Conservation (phyloP, 2,329 filamentous ascomycete species). For the Thielaviopsis cerberus region DNA sequence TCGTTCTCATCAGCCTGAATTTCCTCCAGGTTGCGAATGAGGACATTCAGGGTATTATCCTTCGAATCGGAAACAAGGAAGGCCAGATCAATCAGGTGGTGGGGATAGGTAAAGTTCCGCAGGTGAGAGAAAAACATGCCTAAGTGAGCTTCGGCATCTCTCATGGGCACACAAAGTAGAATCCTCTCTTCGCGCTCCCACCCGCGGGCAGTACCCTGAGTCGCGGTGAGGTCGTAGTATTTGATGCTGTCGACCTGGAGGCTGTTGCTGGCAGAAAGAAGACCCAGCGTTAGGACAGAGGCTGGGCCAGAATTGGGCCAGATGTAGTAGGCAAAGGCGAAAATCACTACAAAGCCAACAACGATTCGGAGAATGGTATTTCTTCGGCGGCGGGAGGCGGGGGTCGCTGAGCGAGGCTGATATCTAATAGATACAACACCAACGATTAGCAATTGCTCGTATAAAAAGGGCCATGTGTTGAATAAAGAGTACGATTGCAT, state of each 20-base stretch:
- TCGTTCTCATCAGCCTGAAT: conserved; percentile 66
- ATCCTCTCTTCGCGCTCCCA: conserved; percentile 96
- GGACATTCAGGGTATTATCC: conserved; percentile 62
- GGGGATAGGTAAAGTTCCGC: conserved; percentile 89
- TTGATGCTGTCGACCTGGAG: conserved; percentile 83
- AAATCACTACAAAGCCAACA: conserved; percentile 35
- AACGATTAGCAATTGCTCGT: conserved; percentile 9
- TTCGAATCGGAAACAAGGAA: conserved; percentile 97
- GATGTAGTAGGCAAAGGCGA: conserved; percentile 56
- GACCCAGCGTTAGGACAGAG: conserved; percentile 48
- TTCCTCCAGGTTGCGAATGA: conserved; percentile 56
- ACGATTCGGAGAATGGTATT: conserved; percentile 53
- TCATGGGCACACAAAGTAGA: conserved; percentile 77
- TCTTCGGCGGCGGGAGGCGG: conserved; percentile 52
- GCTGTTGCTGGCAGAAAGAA: conserved; percentile 47
- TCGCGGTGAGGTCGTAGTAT: conserved; percentile 87
- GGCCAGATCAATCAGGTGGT: conserved; percentile 86
- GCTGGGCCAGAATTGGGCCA: conserved; percentile 41
- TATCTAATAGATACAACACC: conserved; percentile 39
- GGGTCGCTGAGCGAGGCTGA: conserved; percentile 60
- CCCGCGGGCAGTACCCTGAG: conserved; percentile 75
- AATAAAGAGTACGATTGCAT: background rate
- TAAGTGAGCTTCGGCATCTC: conserved; percentile 81
- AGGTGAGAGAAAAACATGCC: conserved; percentile 98
- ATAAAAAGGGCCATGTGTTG: background rate